Conservation (phyloP, 495 filamentous ascomycete species). For the Penicillium crystallinum region DNA sequence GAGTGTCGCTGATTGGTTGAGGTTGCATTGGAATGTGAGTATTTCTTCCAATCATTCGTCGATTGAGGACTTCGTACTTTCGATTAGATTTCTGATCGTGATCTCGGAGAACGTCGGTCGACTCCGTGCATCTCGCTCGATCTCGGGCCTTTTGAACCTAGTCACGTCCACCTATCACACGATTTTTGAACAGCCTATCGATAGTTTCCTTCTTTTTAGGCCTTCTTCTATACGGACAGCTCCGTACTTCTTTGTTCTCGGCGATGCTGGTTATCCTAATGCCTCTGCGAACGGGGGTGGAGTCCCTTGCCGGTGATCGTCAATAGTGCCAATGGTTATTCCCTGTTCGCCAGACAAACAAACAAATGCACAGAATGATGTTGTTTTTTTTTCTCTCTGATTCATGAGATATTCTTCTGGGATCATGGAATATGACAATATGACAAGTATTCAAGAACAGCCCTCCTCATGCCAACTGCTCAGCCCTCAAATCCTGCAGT, state of each 20-base stretch:
- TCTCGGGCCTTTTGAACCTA: not conserved
- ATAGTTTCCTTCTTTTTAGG: too few relatives aligned
- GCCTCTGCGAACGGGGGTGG: not conserved
- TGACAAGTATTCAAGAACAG: not conserved
- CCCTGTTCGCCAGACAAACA: not conserved
- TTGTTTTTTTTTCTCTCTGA: too few relatives aligned
- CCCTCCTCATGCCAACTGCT: not conserved
- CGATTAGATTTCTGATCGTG: not conserved
- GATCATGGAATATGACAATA: too few relatives aligned
- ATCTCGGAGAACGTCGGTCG: slow-evolving; percentile 3
- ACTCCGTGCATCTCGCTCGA: not conserved
- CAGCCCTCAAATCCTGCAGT: slow-evolving; percentile 23
- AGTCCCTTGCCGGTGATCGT: not conserved
- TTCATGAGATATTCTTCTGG: too few relatives aligned
- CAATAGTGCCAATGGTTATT: not conserved
- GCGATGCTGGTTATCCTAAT: too few relatives aligned
- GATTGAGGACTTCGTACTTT: not conserved
- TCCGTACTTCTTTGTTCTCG: too few relatives aligned
- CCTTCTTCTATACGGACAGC: too few relatives aligned
- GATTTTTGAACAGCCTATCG: not conserved
- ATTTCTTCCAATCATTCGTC: not conserved
- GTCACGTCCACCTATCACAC: not conserved
- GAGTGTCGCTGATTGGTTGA: not conserved
- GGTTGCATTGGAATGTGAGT: not conserved
- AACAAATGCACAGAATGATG: too few relatives aligned